Percentiles rank a stretch among this genome's conserved stretches.
These are phyloP conservation scores for Biancaea sappan DNA, from an alignment of 306 rosid species.

Conservation along the genomic window DNA sequence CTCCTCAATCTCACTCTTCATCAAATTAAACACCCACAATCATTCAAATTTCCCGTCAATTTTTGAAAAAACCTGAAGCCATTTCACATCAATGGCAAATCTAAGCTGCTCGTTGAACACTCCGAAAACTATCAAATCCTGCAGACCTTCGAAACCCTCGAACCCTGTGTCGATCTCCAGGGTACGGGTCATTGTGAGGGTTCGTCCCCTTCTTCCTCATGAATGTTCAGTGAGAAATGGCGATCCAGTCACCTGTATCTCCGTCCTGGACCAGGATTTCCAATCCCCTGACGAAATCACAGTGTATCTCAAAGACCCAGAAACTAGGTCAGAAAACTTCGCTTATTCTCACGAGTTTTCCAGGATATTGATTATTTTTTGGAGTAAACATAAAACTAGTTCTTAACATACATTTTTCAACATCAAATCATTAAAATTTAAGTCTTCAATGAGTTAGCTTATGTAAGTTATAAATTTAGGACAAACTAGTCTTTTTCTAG, in stretches of 20 bases:
- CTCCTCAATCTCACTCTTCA: not conserved
- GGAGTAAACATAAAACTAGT: too few species aligned
- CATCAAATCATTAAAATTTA: too few species aligned
- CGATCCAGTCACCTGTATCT: conserved; percentile 52
- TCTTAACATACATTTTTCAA: too few species aligned
- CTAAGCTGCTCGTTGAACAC: conserved; percentile 19
- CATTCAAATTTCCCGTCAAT: conserved; percentile 6
- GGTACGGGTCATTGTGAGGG: conserved; percentile 80
- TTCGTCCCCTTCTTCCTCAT: conserved; percentile 76
- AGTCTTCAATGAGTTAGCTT: too few species aligned
- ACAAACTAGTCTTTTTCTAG: too few species aligned
- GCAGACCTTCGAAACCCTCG: conserved; percentile 40
- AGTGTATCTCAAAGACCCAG: conserved; percentile 75
- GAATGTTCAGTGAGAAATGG: conserved; percentile 44
- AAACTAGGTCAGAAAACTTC: conserved; percentile 57
- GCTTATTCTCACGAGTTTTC: not conserved
- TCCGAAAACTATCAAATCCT: conserved; percentile 32
- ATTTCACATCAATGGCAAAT: conserved; percentile 42
- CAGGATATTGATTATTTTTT: not conserved
- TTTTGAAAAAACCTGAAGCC: not conserved
- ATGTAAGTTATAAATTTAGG: too few species aligned
- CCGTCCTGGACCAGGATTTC: conserved; percentile 50
- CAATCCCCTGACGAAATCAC: conserved; percentile 49
- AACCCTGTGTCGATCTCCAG: conserved; percentile 51
- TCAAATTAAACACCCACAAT: not conserved